Evolutionary conservation across 352 stramenopile genomes (phyloP), one percentile per base, ranked within the genome.

Genomic region (Saprolegnia diclina): DNA sequence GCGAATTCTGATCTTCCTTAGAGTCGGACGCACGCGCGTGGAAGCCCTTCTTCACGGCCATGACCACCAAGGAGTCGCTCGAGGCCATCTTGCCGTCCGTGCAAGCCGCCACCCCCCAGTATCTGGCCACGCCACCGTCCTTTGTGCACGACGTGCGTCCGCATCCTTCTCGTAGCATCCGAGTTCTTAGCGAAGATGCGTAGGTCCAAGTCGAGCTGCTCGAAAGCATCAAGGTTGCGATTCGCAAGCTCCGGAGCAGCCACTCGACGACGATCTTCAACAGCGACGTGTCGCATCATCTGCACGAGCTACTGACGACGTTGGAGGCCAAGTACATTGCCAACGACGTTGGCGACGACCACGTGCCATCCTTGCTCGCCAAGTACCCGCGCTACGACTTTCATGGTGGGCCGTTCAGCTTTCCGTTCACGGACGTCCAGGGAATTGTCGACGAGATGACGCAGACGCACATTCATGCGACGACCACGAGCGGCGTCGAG

Each of bases 181-280:
- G 42, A 3, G 5, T 35, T n/a, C n/a, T n/a, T n/a, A n/a, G n/a
- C n/a, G 7, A 48, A n/a, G 13, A n/a, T 48, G 3, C 42, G 13
- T 75, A 89, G 50, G 76, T 97, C 11, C 83, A 97, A 70, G 67
- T 55, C 37, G 82, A 97, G 66, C 69, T 97, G 42, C 75, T 71
- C 21, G 86, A 97, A 42, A 75, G 79, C 5, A 76, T 98, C 38
- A 95, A 97, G 56, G 77, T 87, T 52, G 76, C 85, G 19, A 86
- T 97, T n/a, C 80, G 92, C 26, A 80, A 82, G 45, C 98, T 93
- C 93, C 85, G 93, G 55, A 92, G 87, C 63, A 78, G 75, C 0
- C 79, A 84, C 55, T 87, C 76, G 50, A 85, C 85, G 46, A 98
- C 91, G 9, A 86, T 78, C 26, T 97, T 97, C 71, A 93, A 95